Percentiles rank a stretch among this genome's conserved stretches.
These are phyloP conservation scores for Phlebiopsis flavidoalba DNA, from an alignment of 768 basidiomycete species.

Conservation along the genomic window DNA sequence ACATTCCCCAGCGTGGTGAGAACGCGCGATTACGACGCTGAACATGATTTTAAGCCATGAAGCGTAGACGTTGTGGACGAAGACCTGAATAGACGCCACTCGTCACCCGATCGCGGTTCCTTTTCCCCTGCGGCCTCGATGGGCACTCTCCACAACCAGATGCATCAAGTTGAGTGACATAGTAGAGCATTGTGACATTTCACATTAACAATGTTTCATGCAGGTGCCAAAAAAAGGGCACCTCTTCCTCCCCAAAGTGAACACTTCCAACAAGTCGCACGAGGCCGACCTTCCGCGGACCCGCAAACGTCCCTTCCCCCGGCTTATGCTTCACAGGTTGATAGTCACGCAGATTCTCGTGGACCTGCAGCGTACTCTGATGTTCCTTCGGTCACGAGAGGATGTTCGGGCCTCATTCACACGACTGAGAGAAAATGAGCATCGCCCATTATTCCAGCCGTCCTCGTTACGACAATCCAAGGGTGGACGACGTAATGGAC, in stretches of 20 bases:
- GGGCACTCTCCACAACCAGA: not conserved
- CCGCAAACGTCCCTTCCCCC: not conserved
- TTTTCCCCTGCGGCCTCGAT: not conserved
- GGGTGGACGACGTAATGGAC: not conserved
- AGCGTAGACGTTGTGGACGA: slow-evolving; percentile 21
- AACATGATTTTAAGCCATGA: slow-evolving; percentile 13
- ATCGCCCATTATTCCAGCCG: not conserved
- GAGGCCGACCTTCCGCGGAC: not conserved
- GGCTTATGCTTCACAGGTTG: not conserved
- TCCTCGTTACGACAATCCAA: not conserved
- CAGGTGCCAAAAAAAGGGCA: not conserved
- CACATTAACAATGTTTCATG: not conserved
- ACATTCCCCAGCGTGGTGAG: slow-evolving; percentile 19
- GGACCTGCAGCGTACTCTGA: not conserved
- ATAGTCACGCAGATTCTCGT: not conserved
- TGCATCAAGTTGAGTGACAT: not conserved
- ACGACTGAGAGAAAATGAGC: not conserved
- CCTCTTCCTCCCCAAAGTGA: slow-evolving; percentile 1
- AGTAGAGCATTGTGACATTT: not conserved
- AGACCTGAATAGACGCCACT: not conserved
- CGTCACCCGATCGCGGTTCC: not conserved
- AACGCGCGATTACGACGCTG: slow-evolving; percentile 13
- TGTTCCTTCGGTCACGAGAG: not conserved
- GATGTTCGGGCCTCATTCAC: not conserved
- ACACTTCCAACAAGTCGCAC: not conserved